Evolutionary conservation across 2,329 filamentous ascomycete genomes (phyloP).

Genomic region (Alternaria sp.): DNA sequence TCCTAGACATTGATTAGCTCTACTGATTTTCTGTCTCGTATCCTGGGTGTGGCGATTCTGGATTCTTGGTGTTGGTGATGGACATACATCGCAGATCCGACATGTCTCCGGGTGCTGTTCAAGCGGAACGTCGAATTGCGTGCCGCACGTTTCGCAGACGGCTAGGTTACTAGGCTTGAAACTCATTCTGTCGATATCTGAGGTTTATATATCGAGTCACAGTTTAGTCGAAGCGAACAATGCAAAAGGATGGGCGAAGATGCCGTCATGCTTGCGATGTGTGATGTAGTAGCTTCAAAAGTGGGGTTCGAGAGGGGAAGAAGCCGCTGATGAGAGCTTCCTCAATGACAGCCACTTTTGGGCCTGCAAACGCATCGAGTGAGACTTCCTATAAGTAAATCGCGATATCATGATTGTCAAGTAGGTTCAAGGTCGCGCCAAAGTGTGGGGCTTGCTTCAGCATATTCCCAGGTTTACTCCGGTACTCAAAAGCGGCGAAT

Average conservation of each 20-base stretch:
- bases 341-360: background rate
- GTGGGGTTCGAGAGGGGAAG: conserved; percentile 8
- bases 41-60: background rate
- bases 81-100: conserved; percentile 73
- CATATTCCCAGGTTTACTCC: background rate
- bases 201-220: background rate
- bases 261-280: background rate
- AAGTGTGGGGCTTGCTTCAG: background rate
- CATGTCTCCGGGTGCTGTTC: conserved; percentile 61
- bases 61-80: conserved; percentile 2
- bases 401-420: background rate
- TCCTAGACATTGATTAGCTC: conserved; percentile 48
- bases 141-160: conserved; percentile 73
- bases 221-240: background rate
- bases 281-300: conserved; percentile 2
- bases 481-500: background rate
- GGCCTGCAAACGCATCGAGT: background rate
- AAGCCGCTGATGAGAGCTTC: background rate
- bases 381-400: background rate
- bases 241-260: background rate
- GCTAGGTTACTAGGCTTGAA: conserved; percentile 53
- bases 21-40: background rate
- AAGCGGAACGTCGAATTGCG: conserved; percentile 67
- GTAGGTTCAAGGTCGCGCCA: background rate
- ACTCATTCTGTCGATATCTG: conserved; percentile 23